phyloP scores from a whole-genome alignment of 441 rosid genomes.

The Syzygium syzygioides region DNA sequence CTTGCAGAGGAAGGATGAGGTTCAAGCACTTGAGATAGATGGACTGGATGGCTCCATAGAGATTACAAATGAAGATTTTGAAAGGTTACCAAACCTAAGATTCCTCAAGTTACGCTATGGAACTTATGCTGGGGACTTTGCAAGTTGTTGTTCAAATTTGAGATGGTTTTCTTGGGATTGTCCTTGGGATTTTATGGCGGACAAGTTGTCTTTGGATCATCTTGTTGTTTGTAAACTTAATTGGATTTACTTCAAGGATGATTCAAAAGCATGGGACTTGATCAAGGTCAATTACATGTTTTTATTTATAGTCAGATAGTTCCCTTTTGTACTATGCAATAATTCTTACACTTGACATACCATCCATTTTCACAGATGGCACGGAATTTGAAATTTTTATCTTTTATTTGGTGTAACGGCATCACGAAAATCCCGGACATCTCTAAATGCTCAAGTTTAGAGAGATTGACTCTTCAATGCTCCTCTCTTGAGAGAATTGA shows the following conservation, averaged over 20 bases:
- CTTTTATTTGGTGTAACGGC: rapidly evolving
- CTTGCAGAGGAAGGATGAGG: no score
- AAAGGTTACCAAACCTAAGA: no score
- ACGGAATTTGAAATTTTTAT: no score
- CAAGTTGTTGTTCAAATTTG: no score
- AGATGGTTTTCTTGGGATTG: no score
- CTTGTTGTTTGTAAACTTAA: not conserved
- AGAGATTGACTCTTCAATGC: rapidly evolving
- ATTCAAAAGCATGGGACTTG: not conserved
- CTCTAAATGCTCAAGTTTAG: rapidly evolving
- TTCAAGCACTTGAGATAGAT: no score
- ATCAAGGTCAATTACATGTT: not conserved
- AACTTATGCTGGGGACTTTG: no score
- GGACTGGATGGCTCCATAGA: no score
- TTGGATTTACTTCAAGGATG: not conserved
- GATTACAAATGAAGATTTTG: no score
- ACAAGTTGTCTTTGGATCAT: not conserved
- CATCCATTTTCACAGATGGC: not conserved
- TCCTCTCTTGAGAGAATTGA: not conserved
- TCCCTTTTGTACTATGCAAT: not conserved
- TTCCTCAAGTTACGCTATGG: no score
- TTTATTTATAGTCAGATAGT: not conserved
- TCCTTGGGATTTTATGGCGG: not conserved
- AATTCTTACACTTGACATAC: not conserved
- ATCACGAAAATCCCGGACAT: not conserved